A percentile compares a stretch with the other conserved stretches of the same genome.
These are phyloP conservation scores for Xylaria hypoxylon DNA, from an alignment of 2,329 filamentous ascomycete species.

Conservation along the genomic window DNA sequence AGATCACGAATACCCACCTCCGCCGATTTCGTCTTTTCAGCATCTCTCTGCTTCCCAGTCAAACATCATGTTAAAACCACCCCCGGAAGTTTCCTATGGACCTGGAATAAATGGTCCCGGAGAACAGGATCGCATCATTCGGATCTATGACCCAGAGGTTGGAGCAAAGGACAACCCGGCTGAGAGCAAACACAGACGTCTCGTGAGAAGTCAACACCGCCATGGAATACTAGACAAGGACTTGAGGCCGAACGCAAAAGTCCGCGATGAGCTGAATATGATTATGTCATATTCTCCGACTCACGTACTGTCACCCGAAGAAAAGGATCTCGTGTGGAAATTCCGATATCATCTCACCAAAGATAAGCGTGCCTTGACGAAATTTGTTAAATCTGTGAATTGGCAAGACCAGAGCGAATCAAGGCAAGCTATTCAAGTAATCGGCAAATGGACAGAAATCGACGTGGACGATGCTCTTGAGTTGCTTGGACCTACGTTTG, in stretches of 20 bases:
- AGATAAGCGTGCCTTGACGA: constrained; percentile 92
- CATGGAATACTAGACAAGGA: constrained; percentile 96
- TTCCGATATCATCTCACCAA: constrained; percentile 94
- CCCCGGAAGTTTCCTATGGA: constrained; percentile 89
- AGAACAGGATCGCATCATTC: constrained; percentile 73
- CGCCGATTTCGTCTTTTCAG: constrained; percentile 81
- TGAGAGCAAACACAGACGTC: constrained; percentile 90
- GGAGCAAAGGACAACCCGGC: constrained; percentile 91
- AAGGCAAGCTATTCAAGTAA: constrained; percentile 87
- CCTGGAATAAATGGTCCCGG: constrained; percentile 84
- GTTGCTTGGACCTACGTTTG: constrained; percentile 90
- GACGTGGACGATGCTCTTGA: constrained; percentile 97
- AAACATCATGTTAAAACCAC: constrained; percentile 79
- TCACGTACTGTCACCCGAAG: constrained; percentile 85
- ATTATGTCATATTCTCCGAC: constrained; percentile 95
- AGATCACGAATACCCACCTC: constrained; percentile 90
- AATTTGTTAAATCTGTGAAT: constrained; percentile 97
- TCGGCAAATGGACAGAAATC: constrained; percentile 95
- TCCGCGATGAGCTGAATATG: constrained; percentile 89
- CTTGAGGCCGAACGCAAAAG: constrained; percentile 94
- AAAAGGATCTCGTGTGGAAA: constrained; percentile 97
- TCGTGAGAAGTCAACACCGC: constrained; percentile 89
- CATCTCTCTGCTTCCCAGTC: constrained; percentile 72
- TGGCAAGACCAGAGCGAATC: constrained; percentile 90
- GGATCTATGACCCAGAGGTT: constrained; percentile 93